Evolutionary conservation across 2,329 filamentous ascomycete species (phyloP).

Genomic region (Claviceps fusiformis): DNA sequence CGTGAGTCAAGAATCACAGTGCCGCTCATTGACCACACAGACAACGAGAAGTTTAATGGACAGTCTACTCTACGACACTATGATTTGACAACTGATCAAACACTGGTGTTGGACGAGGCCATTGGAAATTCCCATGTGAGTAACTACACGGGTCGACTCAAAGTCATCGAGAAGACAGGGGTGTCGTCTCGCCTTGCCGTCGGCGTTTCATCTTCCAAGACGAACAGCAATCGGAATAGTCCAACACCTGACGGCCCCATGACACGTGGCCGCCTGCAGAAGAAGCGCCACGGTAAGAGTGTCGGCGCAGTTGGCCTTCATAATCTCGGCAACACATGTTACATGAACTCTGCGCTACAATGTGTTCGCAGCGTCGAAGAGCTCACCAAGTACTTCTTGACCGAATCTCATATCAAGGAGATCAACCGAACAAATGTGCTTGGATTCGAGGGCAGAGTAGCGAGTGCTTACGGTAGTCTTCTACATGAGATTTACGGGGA

Average conservation of each 20-base stretch:
- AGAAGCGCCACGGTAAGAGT: conserved; percentile 55
- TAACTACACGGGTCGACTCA: conserved; percentile 25
- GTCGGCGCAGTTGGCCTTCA: conserved; percentile 69
- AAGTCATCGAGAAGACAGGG: conserved; percentile 23
- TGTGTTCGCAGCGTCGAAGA: conserved; percentile 91
- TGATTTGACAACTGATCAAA: conserved; percentile 57
- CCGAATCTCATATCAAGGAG: conserved; percentile 60
- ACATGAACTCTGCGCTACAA: conserved; percentile 96
- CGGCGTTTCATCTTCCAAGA: conserved; percentile 15
- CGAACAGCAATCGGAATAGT: conserved; percentile 53
- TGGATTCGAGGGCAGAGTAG: conserved; percentile 73
- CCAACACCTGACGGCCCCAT: conserved; percentile 45
- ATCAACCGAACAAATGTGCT: conserved; percentile 78
- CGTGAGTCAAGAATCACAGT: conserved; percentile 13
- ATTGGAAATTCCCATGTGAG: conserved; percentile 47
- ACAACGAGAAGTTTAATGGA: conserved; percentile 67
- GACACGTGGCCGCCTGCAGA: conserved; percentile 59
- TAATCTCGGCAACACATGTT: conserved; percentile 95
- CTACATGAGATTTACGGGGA: conserved; percentile 68
- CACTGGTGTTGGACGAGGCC: conserved; percentile 74
- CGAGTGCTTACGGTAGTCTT: conserved; percentile 67
- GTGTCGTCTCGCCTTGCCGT: conserved; percentile 15
- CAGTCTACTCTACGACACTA: conserved; percentile 49
- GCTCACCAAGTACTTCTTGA: conserved; percentile 79
- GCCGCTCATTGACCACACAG: conserved; percentile 47